Evolutionary conservation across 768 basidiomycete genomes (phyloP), one percentile per base, ranked within the genome.

Genomic region (Leccinum sublutescens): DNA sequence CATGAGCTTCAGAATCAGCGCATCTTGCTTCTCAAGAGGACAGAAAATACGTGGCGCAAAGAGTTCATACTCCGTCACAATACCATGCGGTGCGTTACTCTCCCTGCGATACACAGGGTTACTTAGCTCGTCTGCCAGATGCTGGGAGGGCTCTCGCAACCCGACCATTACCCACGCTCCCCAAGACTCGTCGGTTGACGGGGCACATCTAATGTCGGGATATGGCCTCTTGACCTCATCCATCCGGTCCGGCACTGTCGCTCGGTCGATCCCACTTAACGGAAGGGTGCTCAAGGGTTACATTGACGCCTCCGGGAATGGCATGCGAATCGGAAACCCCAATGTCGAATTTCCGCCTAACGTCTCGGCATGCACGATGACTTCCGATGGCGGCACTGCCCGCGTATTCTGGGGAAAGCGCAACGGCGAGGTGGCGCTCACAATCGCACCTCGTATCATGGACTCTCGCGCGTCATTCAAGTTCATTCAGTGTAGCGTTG

Each of bases 301-400:
- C 64, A 77, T 93, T 9, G 84, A 89, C 52, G 82, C 87, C 3
- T 79, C 83, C 2, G 85, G 85, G 6, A 76, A 80, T 10, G 80
- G 82, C 11, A 62, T 84, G 17, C 85, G 86, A 2, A 79, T 84
- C 54, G 87, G 87, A 4, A 91, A 91, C 64, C 89, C 88, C 4
- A 90, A 91, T 63, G 81, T 82, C 12, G 88, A 91, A 65, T 87
- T 91, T 61, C 79, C 82, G 1, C 88, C 89, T 2, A 79, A 90
- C 54, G 79, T 91, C 11, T 82, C 86, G 14, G 70, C 78, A 0
- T 87, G 86, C 59, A 74, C 78, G 4, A 72, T 91, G 23, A 65
- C 80, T 17, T 86, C 88, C 0, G 82, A 84, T 25, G 86, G 87
- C 4, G 82, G 82, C 5, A 85, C 85, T 1, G 89, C 83, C 10